Conservation (phyloP, 2,329 filamentous ascomycete species). For the Onygenales sp. region DNA sequence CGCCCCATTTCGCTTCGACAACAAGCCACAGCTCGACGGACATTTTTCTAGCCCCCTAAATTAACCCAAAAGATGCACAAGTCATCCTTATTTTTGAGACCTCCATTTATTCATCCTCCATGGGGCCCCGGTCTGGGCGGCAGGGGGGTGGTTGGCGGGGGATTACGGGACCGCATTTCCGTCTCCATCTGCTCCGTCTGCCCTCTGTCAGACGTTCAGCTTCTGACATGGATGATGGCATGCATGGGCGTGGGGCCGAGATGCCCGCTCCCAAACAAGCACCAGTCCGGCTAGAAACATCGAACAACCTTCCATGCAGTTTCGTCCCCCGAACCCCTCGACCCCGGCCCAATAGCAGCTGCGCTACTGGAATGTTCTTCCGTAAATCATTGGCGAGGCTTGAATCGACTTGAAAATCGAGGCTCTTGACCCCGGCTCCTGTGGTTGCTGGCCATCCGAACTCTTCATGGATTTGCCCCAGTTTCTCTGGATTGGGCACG, state of each 20-base stretch:
- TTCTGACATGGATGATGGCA: too few species aligned
- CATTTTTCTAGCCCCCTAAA: too few species aligned
- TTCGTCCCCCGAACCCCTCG: background rate
- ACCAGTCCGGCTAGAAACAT: background rate
- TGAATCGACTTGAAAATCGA: background rate
- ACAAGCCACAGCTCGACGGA: too few species aligned
- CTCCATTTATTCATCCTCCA: background rate
- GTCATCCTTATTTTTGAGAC: background rate
- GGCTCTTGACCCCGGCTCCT: background rate
- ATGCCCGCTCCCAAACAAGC: background rate
- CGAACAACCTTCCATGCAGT: background rate
- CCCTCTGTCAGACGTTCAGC: background rate
- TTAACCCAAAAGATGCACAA: too few species aligned
- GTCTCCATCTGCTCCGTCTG: background rate
- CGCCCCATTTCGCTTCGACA: too few species aligned
- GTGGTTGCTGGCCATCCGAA: background rate
- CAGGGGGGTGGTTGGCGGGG: background rate
- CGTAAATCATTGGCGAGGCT: background rate
- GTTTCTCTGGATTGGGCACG: background rate
- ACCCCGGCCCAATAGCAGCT: background rate
- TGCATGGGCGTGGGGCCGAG: background rate
- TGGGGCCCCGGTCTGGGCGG: background rate
- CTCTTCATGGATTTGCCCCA: background rate
- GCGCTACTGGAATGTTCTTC: background rate
- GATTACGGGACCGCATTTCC: background rate